Evolutionary conservation across 352 stramenopile genomes (phyloP), one percentile per base, ranked within the genome.

Genomic region (Globisporangium viniferum): DNA sequence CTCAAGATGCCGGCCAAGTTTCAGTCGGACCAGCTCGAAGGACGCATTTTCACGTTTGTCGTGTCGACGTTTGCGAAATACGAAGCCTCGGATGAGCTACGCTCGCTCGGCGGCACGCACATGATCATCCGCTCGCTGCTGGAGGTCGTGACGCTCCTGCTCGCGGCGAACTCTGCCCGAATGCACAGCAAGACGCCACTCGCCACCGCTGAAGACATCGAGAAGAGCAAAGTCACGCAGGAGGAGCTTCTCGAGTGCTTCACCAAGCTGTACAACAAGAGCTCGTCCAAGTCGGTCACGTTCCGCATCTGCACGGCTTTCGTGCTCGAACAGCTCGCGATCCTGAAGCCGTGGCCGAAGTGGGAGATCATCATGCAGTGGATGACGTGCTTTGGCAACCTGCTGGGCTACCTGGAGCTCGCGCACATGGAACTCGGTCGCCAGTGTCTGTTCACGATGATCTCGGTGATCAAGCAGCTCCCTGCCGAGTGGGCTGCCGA

Each of bases 271-370:
- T 95, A 93, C 77, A 67, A 71, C 39, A 67, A 76, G n/a, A 89
- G 80, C 39, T 87, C 86, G 27, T 79, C 84, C 1, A 84, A 82
- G 46, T 93, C 85, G 14, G 77, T 90, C 54, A 85, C 78, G 2
- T 95, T 95, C 68, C 84, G 84, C 10, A 84, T 73, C 5, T 95
- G 88, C 70, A 90, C 84, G n/a, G 58, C 66, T 22, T 93, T 93
- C 68, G 88, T 80, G 5, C 78, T 93, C 15, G 70, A 88, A 27
- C 79, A 90, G 33, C 73, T 95, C 6, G 73, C 77, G 9, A 70
- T 81, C 20, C 69, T 82, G 18, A 73, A 80, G 24, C 66, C 75
- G 6, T 93, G 80, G 83, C 83, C 82, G 59, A 71, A 66, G 29
- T 89, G 80, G 80, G 46, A 58, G 3, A 71, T 91, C 51, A 67